Evolutionary conservation across 345 rosid genomes (phyloP).

Genomic region (Hibiscus trionum): DNA sequence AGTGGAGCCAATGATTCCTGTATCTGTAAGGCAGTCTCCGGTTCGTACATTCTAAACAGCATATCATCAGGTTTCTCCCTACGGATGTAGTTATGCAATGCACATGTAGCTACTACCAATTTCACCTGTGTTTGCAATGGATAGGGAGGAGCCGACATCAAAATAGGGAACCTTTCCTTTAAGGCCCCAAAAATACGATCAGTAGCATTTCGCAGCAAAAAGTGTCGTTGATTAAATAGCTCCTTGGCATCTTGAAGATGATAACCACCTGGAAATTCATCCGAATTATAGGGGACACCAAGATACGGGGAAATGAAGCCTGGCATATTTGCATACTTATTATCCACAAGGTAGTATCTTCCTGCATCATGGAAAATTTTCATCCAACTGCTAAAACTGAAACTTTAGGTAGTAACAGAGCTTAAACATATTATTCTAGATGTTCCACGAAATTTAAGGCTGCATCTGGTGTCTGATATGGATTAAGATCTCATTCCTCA

Average conservation of each 20-base stretch:
- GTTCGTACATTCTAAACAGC: conserved; percentile 49
- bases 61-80: conserved; percentile 67
- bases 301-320: conserved; percentile 75
- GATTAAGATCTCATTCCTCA: background rate
- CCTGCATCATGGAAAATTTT: conserved; percentile 35
- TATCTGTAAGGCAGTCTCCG: conserved; percentile 26
- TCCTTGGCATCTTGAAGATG: conserved; percentile 57
- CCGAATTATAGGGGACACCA: conserved; percentile 31
- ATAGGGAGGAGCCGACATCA: conserved; percentile 82
- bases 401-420: conserved; percentile 7
- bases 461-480: background rate
- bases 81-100: conserved; percentile 69
- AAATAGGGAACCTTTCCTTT: conserved; percentile 76
- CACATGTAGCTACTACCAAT: conserved; percentile 79
- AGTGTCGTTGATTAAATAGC: conserved; percentile 71
- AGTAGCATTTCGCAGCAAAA: conserved; percentile 38
- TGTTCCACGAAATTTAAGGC: background rate
- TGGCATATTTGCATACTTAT: conserved; percentile 52
- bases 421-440: background rate
- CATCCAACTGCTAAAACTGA: background rate
- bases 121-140: conserved; percentile 84
- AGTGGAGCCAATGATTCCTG: conserved; percentile 26
- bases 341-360: conserved; percentile 72
- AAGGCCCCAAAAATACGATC: conserved; percentile 54
- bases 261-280: conserved; percentile 33